These are phyloP conservation scores for Talaromyces trachyspermus DNA, from an alignment of 495 filamentous ascomycete genomes.

Conservation along the genomic window DNA sequence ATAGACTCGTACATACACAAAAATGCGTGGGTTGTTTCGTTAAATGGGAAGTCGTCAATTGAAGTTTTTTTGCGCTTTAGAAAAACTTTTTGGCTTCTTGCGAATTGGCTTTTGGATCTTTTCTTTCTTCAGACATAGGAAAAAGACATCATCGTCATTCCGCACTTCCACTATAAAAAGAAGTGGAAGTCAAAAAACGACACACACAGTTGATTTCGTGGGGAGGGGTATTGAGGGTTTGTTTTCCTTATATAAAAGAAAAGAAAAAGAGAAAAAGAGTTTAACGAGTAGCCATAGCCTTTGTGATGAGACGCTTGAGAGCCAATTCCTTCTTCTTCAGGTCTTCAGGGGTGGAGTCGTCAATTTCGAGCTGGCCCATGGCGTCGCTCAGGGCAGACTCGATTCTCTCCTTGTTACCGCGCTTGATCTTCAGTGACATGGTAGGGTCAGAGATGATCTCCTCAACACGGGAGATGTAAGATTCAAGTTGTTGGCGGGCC, in stretches of 20 bases:
- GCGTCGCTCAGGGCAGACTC: slow-evolving; percentile 84
- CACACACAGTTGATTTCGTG: no score
- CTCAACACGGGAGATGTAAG: slow-evolving; percentile 97
- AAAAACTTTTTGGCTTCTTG: no score
- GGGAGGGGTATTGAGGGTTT: background rate
- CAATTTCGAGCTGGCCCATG: slow-evolving; percentile 80
- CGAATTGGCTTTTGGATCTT: background rate
- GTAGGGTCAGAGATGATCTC: slow-evolving; percentile 96
- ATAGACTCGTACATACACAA: slow-evolving; percentile 4
- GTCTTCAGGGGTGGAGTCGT: slow-evolving; percentile 85
- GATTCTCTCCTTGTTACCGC: slow-evolving; percentile 98
- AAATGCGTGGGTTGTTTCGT: no score
- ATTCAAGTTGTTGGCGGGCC: slow-evolving; percentile 96
- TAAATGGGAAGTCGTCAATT: no score
- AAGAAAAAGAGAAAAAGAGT: slow-evolving; percentile 8
- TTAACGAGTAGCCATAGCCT: slow-evolving; percentile 89
- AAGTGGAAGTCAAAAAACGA: no score
- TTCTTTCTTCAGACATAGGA: background rate
- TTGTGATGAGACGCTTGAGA: slow-evolving; percentile 94
- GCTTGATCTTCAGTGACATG: slow-evolving; percentile 95
- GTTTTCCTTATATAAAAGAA: background rate
- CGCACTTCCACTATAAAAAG: no score
- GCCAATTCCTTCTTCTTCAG: slow-evolving; percentile 99
- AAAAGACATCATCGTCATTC: slow-evolving; percentile 6
- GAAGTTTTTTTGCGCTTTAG: no score